Conservation (phyloP, 371 early-diverging fungal genomes). For the Dinochytrium kinnereticum region DNA sequence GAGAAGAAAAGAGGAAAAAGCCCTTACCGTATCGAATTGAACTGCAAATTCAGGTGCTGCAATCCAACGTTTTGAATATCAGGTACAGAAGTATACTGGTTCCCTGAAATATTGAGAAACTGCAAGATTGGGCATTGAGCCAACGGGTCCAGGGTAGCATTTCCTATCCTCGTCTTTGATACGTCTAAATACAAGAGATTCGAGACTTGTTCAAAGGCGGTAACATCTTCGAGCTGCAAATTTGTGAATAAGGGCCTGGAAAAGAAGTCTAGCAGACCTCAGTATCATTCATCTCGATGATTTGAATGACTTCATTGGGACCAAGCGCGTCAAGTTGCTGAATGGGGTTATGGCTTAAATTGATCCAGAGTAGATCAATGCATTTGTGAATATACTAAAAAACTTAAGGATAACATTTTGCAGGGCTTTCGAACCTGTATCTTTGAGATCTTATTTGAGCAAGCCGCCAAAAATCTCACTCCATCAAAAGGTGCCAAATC, state of each 20-base stretch:
- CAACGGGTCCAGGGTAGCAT: conserved; percentile 16
- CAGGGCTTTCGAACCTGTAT: conserved; percentile 27
- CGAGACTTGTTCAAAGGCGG: conserved; percentile 20
- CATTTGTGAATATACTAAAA: conserved; percentile 16
- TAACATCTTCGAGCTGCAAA: conserved; percentile 32
- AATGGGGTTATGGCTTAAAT: conserved; percentile 32
- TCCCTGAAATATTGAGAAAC: conserved; percentile 33
- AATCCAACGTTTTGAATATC: conserved; percentile 29
- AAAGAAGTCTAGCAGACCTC: no score
- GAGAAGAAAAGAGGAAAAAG: neutral
- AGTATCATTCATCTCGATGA: conserved; percentile 24
- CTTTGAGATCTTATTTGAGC: conserved; percentile 22
- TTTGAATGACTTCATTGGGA: conserved; percentile 23
- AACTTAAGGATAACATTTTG: conserved; percentile 16
- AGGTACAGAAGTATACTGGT: conserved; percentile 33
- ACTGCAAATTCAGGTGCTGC: conserved; percentile 28
- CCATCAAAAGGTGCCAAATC: conserved; percentile 28
- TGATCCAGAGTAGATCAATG: conserved; percentile 23
- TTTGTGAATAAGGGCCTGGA: no score
- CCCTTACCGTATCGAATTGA: conserved; percentile 30
- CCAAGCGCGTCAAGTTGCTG: conserved; percentile 18
- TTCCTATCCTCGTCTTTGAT: conserved; percentile 27
- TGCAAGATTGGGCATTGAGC: conserved; percentile 27
- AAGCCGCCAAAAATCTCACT: conserved; percentile 32
- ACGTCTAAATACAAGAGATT: conserved; percentile 40